Percentiles rank a stretch among this genome's conserved stretches.
phyloP scores from a whole-genome alignment of 2,329 filamentous ascomycete species.

The Colletotrichum shisoi region DNA sequence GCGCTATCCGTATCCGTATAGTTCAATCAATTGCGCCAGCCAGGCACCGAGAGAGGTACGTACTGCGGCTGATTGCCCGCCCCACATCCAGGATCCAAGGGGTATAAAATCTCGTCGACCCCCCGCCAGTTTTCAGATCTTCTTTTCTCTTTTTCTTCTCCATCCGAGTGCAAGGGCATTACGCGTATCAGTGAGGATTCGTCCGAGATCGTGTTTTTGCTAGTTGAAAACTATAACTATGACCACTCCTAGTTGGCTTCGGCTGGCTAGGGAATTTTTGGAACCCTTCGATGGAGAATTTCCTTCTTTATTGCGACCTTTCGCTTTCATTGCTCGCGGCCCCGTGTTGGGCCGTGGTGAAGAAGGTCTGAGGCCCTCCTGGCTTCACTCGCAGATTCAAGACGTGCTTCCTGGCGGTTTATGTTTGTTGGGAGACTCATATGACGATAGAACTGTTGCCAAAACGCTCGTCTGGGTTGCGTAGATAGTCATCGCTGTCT shows the following conservation, averaged over 20 bases:
- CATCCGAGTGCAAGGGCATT: constrained; percentile 78
- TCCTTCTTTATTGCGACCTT: constrained; percentile 35
- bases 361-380: constrained; percentile 52
- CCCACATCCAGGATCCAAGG: not conserved
- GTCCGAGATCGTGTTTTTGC: constrained; percentile 89
- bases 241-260: constrained; percentile 77
- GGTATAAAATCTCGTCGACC: constrained; percentile 36
- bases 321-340: constrained; percentile 61
- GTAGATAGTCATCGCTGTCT: not conserved
- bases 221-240: constrained; percentile 86
- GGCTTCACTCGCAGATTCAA: not conserved
- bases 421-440: too few species aligned
- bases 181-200: constrained; percentile 86
- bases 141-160: constrained; percentile 54
- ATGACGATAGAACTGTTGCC: too few species aligned
- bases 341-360: constrained; percentile 54
- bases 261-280: constrained; percentile 83
- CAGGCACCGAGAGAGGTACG: constrained; percentile 2
- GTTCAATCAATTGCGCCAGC: not conserved
- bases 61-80: constrained; percentile 22
- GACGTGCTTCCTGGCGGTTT: fast-evolving
- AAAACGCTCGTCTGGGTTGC: too few species aligned
- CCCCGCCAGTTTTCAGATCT: constrained; percentile 5
- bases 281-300: constrained; percentile 51
- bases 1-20: too few species aligned